Evolutionary conservation across 345 rosid genomes (phyloP).

Genomic region (Cardamine occulta): DNA sequence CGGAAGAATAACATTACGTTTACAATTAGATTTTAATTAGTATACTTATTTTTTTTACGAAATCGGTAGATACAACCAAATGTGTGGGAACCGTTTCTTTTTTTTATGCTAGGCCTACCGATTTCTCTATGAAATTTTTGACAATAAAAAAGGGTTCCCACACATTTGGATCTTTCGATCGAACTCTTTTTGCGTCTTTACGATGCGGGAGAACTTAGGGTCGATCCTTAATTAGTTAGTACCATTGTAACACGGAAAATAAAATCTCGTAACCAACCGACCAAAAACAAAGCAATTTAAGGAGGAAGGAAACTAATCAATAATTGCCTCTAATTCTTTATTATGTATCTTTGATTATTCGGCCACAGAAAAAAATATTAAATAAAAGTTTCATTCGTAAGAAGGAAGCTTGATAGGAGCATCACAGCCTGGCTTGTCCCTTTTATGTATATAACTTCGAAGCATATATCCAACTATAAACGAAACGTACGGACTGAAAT

Average conservation of each 20-base stretch:
- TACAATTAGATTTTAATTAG: not conserved
- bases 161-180: not conserved
- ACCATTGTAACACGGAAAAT: not conserved
- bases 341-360: conserved; percentile 8
- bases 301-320: conserved; percentile 20
- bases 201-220: not conserved
- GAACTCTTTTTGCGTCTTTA: not conserved
- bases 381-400: not conserved
- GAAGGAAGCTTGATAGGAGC: conserved; percentile 29
- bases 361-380: not conserved
- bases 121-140: not conserved
- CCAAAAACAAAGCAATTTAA: conserved; percentile 20
- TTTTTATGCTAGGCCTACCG: not conserved
- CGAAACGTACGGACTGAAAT: conserved; percentile 24
- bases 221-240: conserved; percentile 6
- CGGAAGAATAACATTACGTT: not conserved
- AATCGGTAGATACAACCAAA: not conserved
- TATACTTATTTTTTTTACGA: not conserved
- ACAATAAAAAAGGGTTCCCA: not conserved
- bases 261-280: conserved; percentile 26
- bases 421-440: conserved; percentile 43
- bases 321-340: conserved; percentile 21
- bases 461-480: conserved; percentile 6
- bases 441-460: not conserved
- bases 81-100: not conserved